Evolutionary conservation across 306 rosid genomes (phyloP), one percentile per base, ranked within the genome.

Genomic region (Herpetospermum pedunculosum): DNA sequence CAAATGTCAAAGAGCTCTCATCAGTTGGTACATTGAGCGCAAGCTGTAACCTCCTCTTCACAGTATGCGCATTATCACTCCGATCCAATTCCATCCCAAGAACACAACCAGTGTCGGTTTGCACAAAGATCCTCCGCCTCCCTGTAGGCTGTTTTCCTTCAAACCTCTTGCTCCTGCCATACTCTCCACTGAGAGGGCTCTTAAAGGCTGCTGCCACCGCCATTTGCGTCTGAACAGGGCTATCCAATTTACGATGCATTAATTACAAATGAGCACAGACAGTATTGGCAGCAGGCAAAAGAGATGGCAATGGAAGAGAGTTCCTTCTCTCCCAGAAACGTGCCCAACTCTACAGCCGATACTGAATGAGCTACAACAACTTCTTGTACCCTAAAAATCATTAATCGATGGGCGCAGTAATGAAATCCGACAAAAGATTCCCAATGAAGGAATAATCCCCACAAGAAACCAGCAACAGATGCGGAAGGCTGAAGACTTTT

Each of bases 181-280:
- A 91, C 53, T 91, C 97, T 72, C 87, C 75, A 44, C 90, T 75
- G 37, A 87, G 82, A 1, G 95, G 89, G 48, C 81, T 84, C 50
- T 84, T 91, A 49, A 87, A 83, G 43, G 88, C 75, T 50, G 90
- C 75, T 46, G 91, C 75, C 62, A 88, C 91, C n/a, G 99, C 96
- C 99, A 94, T 94, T 82, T 94, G 98, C 49, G 96, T 94, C 77
- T 91, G 94, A 65, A 94, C 99, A 21, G 99, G 97, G 64, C 99
- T 89, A 79, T 91, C 97, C 82, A 84, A 82, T 71, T 91, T 87
- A 54, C 88, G 89, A 75, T 96, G 86, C 99, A 94, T 94, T 13
- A 83, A 84, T 57, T 52, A 65, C 16, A 13, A 19, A 67, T 29
- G 25, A 40, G 72, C 65, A 76, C 79, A 5, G 50, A 68, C 43